These are phyloP conservation scores for Dendrobium chrysotoxum DNA, from an alignment of 106 monocot species.

Conservation along the genomic window DNA sequence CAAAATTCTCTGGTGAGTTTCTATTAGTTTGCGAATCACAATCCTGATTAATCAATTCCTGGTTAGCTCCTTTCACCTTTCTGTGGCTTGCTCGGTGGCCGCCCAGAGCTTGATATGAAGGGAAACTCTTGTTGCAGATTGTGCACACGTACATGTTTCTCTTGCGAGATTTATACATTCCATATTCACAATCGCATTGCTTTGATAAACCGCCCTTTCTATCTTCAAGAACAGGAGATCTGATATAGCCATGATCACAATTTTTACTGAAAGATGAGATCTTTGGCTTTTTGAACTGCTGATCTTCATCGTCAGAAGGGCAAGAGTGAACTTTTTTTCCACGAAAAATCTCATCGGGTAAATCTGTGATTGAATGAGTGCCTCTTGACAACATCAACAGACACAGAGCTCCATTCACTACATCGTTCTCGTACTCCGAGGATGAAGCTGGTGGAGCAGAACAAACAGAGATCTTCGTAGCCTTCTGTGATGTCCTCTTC, in stretches of 20 bases:
- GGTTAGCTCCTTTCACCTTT: background rate
- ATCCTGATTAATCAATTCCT: background rate
- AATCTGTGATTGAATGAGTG: background rate
- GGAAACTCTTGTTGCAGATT: conserved; percentile 6
- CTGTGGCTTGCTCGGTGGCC: background rate
- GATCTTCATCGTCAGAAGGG: background rate
- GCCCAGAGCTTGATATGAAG: conserved; percentile 9
- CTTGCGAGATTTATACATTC: background rate
- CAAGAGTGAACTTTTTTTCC: background rate
- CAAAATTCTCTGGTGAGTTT: background rate
- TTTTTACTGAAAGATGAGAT: background rate
- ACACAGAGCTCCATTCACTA: background rate
- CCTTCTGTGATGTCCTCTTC: background rate
- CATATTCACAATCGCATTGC: background rate
- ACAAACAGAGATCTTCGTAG: background rate
- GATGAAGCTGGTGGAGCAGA: background rate
- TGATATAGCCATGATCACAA: background rate
- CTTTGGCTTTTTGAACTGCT: no score
- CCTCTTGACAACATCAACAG: conserved; percentile 35
- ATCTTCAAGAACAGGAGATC: background rate
- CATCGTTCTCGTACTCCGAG: background rate
- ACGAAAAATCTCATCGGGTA: background rate
- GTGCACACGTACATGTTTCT: background rate
- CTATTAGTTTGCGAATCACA: background rate
- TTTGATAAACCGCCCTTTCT: background rate